Percentiles rank a stretch among this genome's conserved stretches.
Conservation (phyloP, 108 stramenopile species). For the Nannochloropsis oceanica region DNA sequence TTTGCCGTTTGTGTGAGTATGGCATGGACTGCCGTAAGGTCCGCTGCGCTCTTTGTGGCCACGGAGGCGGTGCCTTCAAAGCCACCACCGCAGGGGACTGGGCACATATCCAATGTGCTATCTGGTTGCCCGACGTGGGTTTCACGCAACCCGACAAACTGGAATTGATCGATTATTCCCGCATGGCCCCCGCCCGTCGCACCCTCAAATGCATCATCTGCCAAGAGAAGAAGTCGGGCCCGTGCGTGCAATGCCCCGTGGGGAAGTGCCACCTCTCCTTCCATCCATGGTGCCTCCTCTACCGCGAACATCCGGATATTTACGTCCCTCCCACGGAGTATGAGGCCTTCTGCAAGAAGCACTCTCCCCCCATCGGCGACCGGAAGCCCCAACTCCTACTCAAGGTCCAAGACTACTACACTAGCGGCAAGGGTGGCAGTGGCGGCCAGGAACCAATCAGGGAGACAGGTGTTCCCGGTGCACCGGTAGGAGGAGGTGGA, state of each 20-base stretch:
- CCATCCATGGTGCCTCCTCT: conserved; percentile 10
- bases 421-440: background rate
- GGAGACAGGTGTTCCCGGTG: background rate
- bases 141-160: background rate
- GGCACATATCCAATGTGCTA: conserved; percentile 2
- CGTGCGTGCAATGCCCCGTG: conserved; percentile 10
- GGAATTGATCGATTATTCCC: background rate
- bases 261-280: background rate
- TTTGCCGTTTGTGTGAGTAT: conserved; percentile 3
- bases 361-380: background rate
- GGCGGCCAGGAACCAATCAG: background rate
- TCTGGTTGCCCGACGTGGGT: conserved; percentile 9
- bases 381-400: background rate
- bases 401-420: background rate
- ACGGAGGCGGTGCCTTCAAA: conserved; percentile 14
- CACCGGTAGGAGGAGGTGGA: background rate
- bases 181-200: background rate
- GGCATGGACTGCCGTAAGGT: background rate
- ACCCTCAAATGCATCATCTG: background rate
- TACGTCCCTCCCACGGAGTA: background rate
- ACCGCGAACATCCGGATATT: background rate
- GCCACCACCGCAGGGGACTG: background rate
- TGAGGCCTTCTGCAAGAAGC: conserved; percentile 1
- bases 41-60: conserved; percentile 1
- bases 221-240: background rate